phyloP scores from a whole-genome alignment of 2,329 filamentous ascomycete species.

The Fusarium keratoplasticum region DNA sequence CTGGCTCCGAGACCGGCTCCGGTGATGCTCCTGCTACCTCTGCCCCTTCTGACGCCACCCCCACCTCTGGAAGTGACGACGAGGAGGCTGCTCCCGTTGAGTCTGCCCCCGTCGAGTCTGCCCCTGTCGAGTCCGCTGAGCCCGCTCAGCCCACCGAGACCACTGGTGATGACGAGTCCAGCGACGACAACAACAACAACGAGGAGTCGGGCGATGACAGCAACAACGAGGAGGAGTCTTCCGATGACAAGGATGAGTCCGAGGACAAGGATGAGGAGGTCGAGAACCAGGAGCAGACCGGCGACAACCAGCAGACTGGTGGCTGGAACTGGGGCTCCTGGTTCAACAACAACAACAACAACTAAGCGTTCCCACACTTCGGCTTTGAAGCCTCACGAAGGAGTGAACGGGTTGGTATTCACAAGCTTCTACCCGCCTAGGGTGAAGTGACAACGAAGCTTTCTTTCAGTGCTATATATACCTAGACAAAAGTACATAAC shows the following conservation, averaged over 20 bases:
- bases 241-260: neutral
- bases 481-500: neutral
- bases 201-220: neutral
- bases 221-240: constrained; percentile 3
- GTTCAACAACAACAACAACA: neutral
- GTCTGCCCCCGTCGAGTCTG: neutral
- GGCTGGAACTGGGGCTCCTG: neutral
- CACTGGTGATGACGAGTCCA: constrained; percentile 5
- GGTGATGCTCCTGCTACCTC: constrained; percentile 16
- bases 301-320: neutral
- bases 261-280: constrained; percentile 11
- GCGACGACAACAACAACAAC: neutral
- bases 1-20: constrained; percentile 11
- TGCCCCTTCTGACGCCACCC: neutral
- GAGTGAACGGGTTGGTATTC: neutral
- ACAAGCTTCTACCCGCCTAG: neutral
- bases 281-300: neutral
- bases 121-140: neutral
- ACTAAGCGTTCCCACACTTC: neutral
- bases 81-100: neutral
- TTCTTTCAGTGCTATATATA: constrained; percentile 1
- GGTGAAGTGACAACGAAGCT: neutral
- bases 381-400: neutral
- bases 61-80: neutral
- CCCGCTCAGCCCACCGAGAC: constrained; percentile 1